A percentile compares a stretch with the other conserved stretches of the same genome.
phyloP scores from a whole-genome alignment of 768 basidiomycete species.

The Pisolithus orientalis region DNA sequence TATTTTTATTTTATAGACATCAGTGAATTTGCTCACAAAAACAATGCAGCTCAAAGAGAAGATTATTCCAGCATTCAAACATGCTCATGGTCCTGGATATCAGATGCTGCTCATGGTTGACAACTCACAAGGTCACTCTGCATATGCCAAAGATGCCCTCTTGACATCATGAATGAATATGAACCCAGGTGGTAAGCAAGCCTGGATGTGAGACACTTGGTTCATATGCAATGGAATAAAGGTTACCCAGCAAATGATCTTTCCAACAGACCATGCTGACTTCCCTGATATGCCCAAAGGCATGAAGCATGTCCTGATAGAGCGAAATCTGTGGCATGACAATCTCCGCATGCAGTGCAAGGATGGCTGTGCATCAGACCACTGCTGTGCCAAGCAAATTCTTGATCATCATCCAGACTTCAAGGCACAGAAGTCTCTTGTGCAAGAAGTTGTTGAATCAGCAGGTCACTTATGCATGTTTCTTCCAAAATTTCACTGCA shows the following conservation, averaged over 20 bases:
- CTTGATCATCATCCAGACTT: slow-evolving; percentile 24
- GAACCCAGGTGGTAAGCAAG: slow-evolving; percentile 11
- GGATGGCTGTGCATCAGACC: background rate
- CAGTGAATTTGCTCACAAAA: background rate
- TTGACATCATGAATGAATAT: background rate
- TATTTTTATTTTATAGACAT: background rate
- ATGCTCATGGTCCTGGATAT: slow-evolving; percentile 14
- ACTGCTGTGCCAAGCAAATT: slow-evolving; percentile 27
- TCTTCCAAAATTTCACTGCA: slow-evolving; percentile 24
- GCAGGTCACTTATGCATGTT: slow-evolving; percentile 23
- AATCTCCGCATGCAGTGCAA: slow-evolving; percentile 5
- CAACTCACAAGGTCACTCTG: slow-evolving; percentile 36
- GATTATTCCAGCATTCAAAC: slow-evolving; percentile 10
- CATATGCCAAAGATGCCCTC: too few relatives aligned
- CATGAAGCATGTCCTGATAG: slow-evolving; percentile 22
- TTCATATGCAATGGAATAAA: slow-evolving; percentile 17
- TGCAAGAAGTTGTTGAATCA: slow-evolving; percentile 20
- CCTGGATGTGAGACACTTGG: slow-evolving; percentile 25
- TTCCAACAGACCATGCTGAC: slow-evolving; percentile 27
- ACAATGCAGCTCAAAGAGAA: slow-evolving; percentile 6
- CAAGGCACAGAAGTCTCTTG: slow-evolving; percentile 13
- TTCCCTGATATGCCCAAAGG: slow-evolving; percentile 33
- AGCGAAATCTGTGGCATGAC: slow-evolving; percentile 16
- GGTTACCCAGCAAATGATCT: slow-evolving; percentile 28
- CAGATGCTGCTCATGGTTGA: slow-evolving; percentile 35